A percentile compares a stretch with the other conserved stretches of the same genome.
Evolutionary conservation across 106 monocot species (phyloP).

Genomic region (Dendrobium chrysotoxum): DNA sequence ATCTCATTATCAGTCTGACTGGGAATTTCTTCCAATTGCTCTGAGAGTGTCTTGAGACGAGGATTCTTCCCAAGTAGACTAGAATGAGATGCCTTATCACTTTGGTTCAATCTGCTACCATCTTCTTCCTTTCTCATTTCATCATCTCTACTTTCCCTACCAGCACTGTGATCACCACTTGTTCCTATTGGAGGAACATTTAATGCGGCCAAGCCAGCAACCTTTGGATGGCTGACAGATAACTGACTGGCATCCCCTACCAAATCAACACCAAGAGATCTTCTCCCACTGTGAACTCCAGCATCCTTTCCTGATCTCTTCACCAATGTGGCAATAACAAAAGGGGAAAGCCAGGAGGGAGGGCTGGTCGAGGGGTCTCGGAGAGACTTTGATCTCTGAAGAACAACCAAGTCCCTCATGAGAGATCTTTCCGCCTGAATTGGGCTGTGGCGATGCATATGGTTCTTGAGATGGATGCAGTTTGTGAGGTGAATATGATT

Average conservation of each 20-base stretch:
- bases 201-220: constrained; percentile 10
- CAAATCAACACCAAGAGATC: constrained; percentile 31
- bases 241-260: constrained; percentile 22
- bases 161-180: not conserved
- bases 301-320: constrained; percentile 23
- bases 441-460: constrained; percentile 57
- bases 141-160: constrained; percentile 4
- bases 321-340: constrained; percentile 11
- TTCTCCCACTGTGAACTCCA: constrained; percentile 26
- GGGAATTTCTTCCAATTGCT: constrained; percentile 30
- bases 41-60: constrained; percentile 24
- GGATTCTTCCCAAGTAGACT: not conserved
- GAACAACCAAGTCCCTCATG: constrained; percentile 62
- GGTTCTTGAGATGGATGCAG: constrained; percentile 86
- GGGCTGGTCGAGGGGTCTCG: constrained; percentile 87
- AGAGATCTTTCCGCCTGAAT: constrained; percentile 51
- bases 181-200: constrained; percentile 21
- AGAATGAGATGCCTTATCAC: constrained; percentile 12
- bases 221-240: constrained; percentile 26
- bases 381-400: constrained; percentile 81
- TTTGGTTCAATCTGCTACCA: constrained; percentile 8
- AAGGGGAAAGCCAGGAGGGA: constrained; percentile 62
- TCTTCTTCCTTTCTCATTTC: constrained; percentile 14
- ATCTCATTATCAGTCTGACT: constrained; percentile 22
- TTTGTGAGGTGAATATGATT: constrained; percentile 89